A percentile compares a stretch with the other conserved stretches of the same genome.
Evolutionary conservation across 371 early-diverging fungal species (phyloP).

Genomic region (Funneliformis caledonium): DNA sequence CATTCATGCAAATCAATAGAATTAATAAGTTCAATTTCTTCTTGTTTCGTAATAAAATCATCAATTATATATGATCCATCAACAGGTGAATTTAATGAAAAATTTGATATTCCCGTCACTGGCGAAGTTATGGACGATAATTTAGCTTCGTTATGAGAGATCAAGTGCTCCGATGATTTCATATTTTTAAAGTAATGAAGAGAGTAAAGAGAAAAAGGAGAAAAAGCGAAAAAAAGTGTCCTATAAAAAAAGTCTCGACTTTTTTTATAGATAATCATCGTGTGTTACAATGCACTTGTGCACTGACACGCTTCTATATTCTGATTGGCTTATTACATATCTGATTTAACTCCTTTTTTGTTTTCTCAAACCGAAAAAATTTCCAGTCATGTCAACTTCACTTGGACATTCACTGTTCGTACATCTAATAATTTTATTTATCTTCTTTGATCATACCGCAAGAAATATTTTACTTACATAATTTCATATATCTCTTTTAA

Average conservation of each 20-base stretch:
- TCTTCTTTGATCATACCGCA: too few relatives aligned
- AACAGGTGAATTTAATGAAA: background rate
- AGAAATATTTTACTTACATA: too few relatives aligned
- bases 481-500: too few relatives aligned
- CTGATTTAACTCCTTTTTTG: too few relatives aligned
- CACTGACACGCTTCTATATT: too few relatives aligned
- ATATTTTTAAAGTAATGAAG: too few relatives aligned
- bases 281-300: too few relatives aligned
- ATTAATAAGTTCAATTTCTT: constrained; percentile 33
- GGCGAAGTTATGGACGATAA: background rate
- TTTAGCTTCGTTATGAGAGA: background rate
- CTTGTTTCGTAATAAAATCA: constrained; percentile 29
- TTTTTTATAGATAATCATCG: too few relatives aligned
- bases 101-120: background rate
- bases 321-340: too few relatives aligned
- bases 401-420: background rate
- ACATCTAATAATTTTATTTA: background rate
- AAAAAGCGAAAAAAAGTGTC: too few relatives aligned
- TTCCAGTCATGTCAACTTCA: background rate
- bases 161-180: background rate
- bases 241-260: too few relatives aligned
- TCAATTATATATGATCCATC: constrained; percentile 29
- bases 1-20: constrained; percentile 18
- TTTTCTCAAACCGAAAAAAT: background rate
- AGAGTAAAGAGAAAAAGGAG: background rate